A percentile compares a stretch with the other conserved stretches of the same genome.
phyloP scores from a whole-genome alignment of 78 protist species.

The Diacronema lutheri region DNA sequence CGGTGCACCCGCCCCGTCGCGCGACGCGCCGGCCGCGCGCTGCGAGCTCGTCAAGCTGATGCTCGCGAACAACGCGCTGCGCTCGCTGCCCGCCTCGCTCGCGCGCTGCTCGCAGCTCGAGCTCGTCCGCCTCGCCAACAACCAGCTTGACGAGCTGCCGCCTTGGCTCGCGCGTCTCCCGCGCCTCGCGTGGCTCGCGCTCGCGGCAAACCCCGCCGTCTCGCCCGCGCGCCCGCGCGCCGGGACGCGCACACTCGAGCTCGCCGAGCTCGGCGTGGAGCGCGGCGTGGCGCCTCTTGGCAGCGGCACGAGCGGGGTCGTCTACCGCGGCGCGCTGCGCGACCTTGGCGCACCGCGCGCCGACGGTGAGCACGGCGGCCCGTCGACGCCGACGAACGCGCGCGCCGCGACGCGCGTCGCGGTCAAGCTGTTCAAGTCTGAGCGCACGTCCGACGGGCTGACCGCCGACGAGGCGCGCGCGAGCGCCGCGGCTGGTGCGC shows the following conservation, averaged over 20 bases:
- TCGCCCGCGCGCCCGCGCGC: background rate
- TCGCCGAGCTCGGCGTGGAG: background rate
- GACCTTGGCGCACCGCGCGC: background rate
- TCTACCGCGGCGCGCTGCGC: no score
- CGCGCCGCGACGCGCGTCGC: background rate
- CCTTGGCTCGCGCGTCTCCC: background rate
- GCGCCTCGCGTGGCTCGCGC: background rate
- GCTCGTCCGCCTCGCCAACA: background rate
- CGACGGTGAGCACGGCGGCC: no score
- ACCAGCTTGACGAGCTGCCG: background rate
- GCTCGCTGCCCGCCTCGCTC: background rate
- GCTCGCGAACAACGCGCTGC: background rate
- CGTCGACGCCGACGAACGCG: no score
- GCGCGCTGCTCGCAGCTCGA: background rate
- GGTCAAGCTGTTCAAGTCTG: background rate
- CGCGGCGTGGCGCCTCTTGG: background rate
- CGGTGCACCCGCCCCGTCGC: background rate
- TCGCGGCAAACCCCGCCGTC: background rate
- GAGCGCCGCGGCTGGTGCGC: background rate
- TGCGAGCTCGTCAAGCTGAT: background rate
- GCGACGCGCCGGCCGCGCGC: no score
- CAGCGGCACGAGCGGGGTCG: no score
- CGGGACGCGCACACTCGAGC: background rate
- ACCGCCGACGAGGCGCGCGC: background rate
- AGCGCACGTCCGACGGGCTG: background rate